Percentiles rank a stretch among this genome's conserved stretches.
Conservation (phyloP, 371 early-diverging fungal genomes). For the Thermomucor indicae-seudaticae region DNA sequence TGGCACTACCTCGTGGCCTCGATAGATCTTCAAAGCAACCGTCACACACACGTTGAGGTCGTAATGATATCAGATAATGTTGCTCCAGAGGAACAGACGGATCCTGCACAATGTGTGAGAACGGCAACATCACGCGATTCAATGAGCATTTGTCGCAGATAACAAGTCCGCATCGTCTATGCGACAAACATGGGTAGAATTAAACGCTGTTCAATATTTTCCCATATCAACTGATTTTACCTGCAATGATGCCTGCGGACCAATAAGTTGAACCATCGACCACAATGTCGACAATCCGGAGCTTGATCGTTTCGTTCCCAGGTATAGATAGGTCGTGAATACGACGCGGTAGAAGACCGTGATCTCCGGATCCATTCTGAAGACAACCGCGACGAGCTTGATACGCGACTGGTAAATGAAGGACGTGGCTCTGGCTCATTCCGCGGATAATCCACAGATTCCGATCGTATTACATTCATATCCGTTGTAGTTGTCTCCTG, state of each 20-base stretch:
- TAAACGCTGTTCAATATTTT: background rate
- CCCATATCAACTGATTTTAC: background rate
- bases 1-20: background rate
- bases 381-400: no score
- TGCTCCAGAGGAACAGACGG: slow-evolving; percentile 28
- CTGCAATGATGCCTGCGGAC: slow-evolving; percentile 79
- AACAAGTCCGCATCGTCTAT: slow-evolving; percentile 73
- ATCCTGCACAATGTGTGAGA: slow-evolving; percentile 49
- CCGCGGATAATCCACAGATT: no score
- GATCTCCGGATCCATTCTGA: background rate
- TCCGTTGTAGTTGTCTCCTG: no score
- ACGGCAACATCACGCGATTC: slow-evolving; percentile 43
- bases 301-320: slow-evolving; percentile 28
- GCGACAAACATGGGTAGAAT: background rate
- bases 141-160: slow-evolving; percentile 75
- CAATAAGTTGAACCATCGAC: slow-evolving; percentile 57
- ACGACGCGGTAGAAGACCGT: slow-evolving; percentile 8
- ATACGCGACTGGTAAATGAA: no score
- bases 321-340: slow-evolving; percentile 2
- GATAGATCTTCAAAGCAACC: slow-evolving; percentile 32
- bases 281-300: slow-evolving; percentile 60
- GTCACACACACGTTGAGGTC: slow-evolving; percentile 55
- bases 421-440: background rate
- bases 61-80: slow-evolving; percentile 24
- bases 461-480: no score